These are phyloP conservation scores for Nothomitra cinnamomea DNA, from an alignment of 2,329 filamentous ascomycete species.

Conservation along the genomic window DNA sequence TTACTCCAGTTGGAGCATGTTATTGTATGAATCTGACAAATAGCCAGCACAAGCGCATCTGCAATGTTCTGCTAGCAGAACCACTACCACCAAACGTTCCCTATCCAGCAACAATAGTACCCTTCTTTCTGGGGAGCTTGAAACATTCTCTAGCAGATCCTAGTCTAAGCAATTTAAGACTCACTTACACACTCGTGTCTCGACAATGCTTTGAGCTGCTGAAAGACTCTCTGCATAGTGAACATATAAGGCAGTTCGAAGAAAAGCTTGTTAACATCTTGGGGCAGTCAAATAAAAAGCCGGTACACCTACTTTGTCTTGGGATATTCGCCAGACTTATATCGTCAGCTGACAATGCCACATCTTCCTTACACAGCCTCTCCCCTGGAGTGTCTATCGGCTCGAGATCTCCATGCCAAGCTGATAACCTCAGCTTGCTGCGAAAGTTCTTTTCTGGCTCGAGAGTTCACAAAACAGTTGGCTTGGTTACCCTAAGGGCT, in stretches of 20 bases:
- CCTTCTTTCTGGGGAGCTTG: background rate
- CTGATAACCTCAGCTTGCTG: background rate
- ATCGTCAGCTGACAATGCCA: background rate
- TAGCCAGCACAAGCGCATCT: background rate
- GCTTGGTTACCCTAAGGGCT: constrained; percentile 18
- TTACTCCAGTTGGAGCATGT: constrained; percentile 10
- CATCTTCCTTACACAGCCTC: background rate
- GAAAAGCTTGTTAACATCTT: constrained; percentile 19
- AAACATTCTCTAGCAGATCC: constrained; percentile 6
- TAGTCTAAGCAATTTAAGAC: constrained; percentile 14
- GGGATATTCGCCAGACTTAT: constrained; percentile 18
- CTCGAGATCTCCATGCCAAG: background rate
- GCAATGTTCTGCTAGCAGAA: background rate
- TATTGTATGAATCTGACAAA: background rate
- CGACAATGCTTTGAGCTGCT: constrained; percentile 17
- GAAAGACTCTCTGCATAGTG: constrained; percentile 13
- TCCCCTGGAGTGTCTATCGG: constrained; percentile 15
- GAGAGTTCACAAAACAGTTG: constrained; percentile 19
- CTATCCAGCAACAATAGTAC: background rate
- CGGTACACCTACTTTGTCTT: constrained; percentile 20
- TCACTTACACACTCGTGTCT: constrained; percentile 17
- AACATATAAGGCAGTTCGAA: constrained; percentile 16
- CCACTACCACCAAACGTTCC: background rate
- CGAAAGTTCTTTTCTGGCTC: constrained; percentile 7
- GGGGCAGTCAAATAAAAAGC: constrained; percentile 16